Base-by-base conservation (phyloP, 2,329 filamentous ascomycete genomes). In the Pseudocercospora cruenta region DNA sequence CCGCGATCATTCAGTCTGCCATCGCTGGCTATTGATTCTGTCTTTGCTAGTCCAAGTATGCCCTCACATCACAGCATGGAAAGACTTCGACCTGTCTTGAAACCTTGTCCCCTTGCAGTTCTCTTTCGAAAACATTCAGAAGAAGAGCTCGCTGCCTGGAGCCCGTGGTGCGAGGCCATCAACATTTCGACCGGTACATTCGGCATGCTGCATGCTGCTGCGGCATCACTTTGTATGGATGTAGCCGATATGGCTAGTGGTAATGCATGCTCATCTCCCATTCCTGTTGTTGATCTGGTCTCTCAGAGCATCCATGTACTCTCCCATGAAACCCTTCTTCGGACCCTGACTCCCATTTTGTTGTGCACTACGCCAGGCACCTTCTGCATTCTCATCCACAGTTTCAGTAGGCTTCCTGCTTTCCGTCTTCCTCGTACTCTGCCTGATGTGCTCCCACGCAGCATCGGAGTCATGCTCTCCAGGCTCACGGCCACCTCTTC, bases 271-370 rank as follows among this genome's bases (percentile, higher is more conserved):
- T 70, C 69, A 70, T 61, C 65, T 63, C 22, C 64, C 65, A 24
- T 64, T 64, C 36, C 69, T 70, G n/a, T 71, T 71, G 31, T 65
- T 64, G 14, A 75, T 39, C 67, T 77, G 75, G 57, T 75, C 69
- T 58, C 71, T 68, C 60, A 76, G 39, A 7, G 75, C 74, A 53
- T 71, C 67, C 65, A 73, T 69, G 58, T 76, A 76, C 62, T 75
- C 73, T 12, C 69, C 68, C 68, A 76, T 64, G 43, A 76, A 74
- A 3, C 73, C 73, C 4, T 57, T 54, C 51, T 69, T 71, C 0
- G 70, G 69, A 47, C 58, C 55, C 49, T 70, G 45, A 1, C 64
- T 64, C 43, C 57, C 55, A 16, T 36, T 67, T 12, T 65, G 62
- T 60, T 70, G 68, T n/a, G 67, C 54, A 10, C 72, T 66, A 45